phyloP scores from a whole-genome alignment of 148 eudicot species.

The Rhododendron simsii region DNA sequence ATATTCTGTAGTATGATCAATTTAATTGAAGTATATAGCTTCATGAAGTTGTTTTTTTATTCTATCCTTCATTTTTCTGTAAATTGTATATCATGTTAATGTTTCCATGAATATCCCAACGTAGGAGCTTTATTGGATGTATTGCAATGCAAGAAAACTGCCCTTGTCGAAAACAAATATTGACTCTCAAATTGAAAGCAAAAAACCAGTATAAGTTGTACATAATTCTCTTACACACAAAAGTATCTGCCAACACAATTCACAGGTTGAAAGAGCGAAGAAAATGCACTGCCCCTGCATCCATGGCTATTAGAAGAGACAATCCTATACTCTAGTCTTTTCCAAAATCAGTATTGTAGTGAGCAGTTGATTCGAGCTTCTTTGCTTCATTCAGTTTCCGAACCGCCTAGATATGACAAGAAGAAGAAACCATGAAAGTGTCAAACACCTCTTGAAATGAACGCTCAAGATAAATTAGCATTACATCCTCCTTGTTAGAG shows the following conservation, averaged over 20 bases:
- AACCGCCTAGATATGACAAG: conserved; percentile 55
- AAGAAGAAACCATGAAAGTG: not conserved
- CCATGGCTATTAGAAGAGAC: conserved; percentile 7
- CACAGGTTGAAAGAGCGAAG: not conserved
- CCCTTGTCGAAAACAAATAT: not conserved
- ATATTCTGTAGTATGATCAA: not conserved
- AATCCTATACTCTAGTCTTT: conserved; percentile 45
- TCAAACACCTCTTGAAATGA: not conserved
- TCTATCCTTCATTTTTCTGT: not conserved
- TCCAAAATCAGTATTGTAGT: conserved; percentile 84
- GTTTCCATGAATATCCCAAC: not conserved
- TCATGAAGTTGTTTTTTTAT: not conserved
- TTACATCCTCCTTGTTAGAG: not conserved
- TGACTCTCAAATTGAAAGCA: not conserved
- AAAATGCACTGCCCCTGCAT: conserved; percentile 11
- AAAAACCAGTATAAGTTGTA: not conserved
- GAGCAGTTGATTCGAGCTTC: conserved; percentile 87
- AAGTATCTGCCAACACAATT: not conserved
- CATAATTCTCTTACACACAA: not conserved
- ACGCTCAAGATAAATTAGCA: not conserved
- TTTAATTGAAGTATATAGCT: not conserved
- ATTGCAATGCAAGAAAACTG: not conserved
- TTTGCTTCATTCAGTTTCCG: conserved; percentile 87
- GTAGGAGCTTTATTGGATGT: not conserved
- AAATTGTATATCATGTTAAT: not conserved